These are phyloP conservation scores for Xylaria grammica DNA, from an alignment of 495 filamentous ascomycete species.

Conservation along the genomic window DNA sequence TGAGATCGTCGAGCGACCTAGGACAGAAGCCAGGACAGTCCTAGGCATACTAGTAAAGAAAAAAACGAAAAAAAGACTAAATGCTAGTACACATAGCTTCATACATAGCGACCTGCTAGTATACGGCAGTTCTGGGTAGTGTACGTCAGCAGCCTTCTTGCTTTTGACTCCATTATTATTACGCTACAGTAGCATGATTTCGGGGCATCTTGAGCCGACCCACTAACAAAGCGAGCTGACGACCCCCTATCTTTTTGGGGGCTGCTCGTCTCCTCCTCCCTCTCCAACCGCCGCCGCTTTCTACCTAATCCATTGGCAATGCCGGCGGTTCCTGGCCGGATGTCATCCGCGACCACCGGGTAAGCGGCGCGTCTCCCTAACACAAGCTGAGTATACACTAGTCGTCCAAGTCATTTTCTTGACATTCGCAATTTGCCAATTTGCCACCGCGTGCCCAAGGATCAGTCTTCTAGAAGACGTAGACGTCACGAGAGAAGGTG, in stretches of 20 bases:
- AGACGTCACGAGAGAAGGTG: neutral
- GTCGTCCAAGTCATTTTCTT: neutral
- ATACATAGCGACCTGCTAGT: no score
- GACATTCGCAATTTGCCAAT: constrained; percentile 19
- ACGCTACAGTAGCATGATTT: no score
- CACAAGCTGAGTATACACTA: neutral
- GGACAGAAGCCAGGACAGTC: neutral
- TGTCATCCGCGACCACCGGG: constrained; percentile 26
- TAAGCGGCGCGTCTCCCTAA: constrained; percentile 16
- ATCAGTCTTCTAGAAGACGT: neutral
- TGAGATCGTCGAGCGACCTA: constrained; percentile 12
- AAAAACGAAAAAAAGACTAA: no score
- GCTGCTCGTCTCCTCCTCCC: neutral
- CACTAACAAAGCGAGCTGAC: neutral
- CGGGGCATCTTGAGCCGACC: neutral
- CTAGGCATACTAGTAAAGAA: no score
- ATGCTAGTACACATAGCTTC: no score
- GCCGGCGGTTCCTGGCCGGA: constrained; percentile 22
- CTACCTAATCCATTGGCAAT: constrained; percentile 16
- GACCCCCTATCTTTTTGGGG: neutral
- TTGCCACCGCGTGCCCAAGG: neutral
- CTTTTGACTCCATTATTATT: neutral
- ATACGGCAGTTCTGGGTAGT: no score
- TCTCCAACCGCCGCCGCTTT: neutral
- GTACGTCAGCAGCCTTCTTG: constrained; percentile 1